These are phyloP conservation scores for Colletotrichum incanum DNA, from an alignment of 2,329 filamentous ascomycete species.

Conservation along the genomic window DNA sequence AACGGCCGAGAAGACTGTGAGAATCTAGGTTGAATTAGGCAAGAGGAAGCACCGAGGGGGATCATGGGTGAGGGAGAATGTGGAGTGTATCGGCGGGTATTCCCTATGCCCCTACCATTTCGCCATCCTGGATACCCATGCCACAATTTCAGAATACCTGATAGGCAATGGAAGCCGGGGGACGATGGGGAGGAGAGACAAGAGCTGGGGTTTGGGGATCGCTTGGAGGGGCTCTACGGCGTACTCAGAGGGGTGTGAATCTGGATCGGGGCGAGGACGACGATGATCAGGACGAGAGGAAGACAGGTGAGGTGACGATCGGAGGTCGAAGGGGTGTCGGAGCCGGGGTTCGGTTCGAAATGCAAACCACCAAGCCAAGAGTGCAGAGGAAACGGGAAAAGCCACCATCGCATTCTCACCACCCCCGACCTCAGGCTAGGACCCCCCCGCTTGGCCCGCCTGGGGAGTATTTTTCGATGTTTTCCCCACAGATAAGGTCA, in stretches of 20 bases:
- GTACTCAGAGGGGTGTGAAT: slow-evolving; percentile 8
- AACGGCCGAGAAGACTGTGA: slow-evolving; percentile 27
- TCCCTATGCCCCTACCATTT: slow-evolving; percentile 26
- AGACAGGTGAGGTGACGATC: neutral
- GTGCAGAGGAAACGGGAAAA: neutral
- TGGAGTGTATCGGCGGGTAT: slow-evolving; percentile 25
- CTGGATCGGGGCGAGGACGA: neutral
- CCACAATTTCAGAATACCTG: neutral
- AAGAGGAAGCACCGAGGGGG: slow-evolving; percentile 32
- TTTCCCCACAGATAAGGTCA: slow-evolving; percentile 43
- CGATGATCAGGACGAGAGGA: neutral
- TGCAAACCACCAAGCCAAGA: slow-evolving; percentile 1
- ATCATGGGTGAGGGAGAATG: neutral
- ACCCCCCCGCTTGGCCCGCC: slow-evolving; percentile 11
- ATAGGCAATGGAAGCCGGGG: slow-evolving; percentile 1
- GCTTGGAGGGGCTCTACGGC: slow-evolving; percentile 1
- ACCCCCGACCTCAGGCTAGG: slow-evolving; percentile 8
- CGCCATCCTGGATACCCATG: slow-evolving; percentile 25
- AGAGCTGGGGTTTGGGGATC: slow-evolving; percentile 12
- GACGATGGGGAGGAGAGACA: slow-evolving; percentile 2
- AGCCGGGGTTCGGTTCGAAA: slow-evolving; percentile 8
- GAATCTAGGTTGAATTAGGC: slow-evolving; percentile 29
- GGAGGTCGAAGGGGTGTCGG: neutral
- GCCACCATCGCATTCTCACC: neutral
- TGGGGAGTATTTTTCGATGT: slow-evolving; percentile 40